Evolutionary conservation across 306 rosid genomes (phyloP).

Genomic region (Parietaria judaica): DNA sequence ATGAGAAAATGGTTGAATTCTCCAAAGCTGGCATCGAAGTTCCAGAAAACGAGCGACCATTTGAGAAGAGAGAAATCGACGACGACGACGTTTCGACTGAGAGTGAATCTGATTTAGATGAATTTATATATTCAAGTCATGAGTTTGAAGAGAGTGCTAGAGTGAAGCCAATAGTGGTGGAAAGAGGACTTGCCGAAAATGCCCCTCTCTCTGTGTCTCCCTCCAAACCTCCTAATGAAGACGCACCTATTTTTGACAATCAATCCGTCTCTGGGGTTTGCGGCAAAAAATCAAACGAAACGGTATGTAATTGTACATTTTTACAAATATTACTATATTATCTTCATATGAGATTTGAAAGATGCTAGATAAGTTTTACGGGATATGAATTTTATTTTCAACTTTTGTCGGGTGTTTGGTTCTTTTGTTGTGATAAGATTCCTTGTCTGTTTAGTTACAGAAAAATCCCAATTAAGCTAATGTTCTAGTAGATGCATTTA

Average conservation of each 20-base stretch:
- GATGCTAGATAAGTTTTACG: no score
- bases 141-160: slow-evolving; percentile 24
- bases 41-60: slow-evolving; percentile 24
- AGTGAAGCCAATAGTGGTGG: slow-evolving; percentile 17
- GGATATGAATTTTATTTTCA: no score
- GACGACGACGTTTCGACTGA: slow-evolving; percentile 4
- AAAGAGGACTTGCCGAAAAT: slow-evolving; percentile 19
- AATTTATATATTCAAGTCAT: slow-evolving; percentile 11
- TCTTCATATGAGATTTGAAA: no score
- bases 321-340: no score
- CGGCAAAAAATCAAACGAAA: slow-evolving; percentile 14
- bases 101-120: slow-evolving; percentile 36
- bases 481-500: no score
- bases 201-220: slow-evolving; percentile 22
- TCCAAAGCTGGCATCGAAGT: slow-evolving; percentile 50
- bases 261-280: slow-evolving; percentile 21
- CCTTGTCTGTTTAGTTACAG: no score
- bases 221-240: slow-evolving; percentile 23
- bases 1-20: slow-evolving; percentile 44
- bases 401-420: no score
- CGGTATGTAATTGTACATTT: slow-evolving; percentile 34
- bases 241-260: slow-evolving; percentile 15
- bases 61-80: slow-evolving; percentile 16
- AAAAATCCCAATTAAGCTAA: no score
- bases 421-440: no score